Evolutionary conservation across 768 basidiomycete species (phyloP), one percentile per base, ranked within the genome.

Genomic region (Roridomyces roridus): DNA sequence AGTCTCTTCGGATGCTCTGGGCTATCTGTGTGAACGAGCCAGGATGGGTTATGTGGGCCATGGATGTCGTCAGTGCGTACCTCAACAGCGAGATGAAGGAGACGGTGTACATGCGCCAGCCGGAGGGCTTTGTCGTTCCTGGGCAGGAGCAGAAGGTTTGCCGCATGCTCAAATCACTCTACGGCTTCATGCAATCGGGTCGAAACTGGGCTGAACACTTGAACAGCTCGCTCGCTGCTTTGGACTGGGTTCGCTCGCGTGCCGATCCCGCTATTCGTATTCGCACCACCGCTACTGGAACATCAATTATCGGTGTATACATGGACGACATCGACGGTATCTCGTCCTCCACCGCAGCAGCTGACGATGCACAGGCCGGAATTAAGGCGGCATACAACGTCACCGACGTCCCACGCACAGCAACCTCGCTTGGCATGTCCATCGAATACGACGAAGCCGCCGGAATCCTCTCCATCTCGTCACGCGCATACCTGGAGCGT

Each of bases 101-200:
- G 31, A 37, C 44, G 4, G 71, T 78, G 43, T 79, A 72, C 59
- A 74, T 79, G 72, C 45, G 67, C 20, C 60, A 69, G 25, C 72
- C 71, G 2, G 65, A 56, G 0, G 70, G 74, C 1, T 68, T 62
- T 18, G 41, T 44, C 5, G 36, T 47, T 25, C 48, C 24, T 0
- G 25, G 15, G 20, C 20, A 35, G 18, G 52, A 55, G 23, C n/a
- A 24, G 6, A 43, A 49, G 25, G 51, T 47, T 8, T 53, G 42
- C 43, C n/a, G n/a, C n/a, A n/a, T n/a, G n/a, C n/a, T n/a, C n/a
- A n/a, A n/a, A n/a, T 40, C 58, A 14, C 42, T 59, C 23, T 63
- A 59, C 29, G 57, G 57, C 5, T 49, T 45, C 36, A 64, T 52
- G 62, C 62, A 61, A 46, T 54, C 48, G 2, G 62, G 55, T 18